Evolutionary conservation across 441 rosid genomes (phyloP), one percentile per base, ranked within the genome.

Genomic region (Cnidoscolus chayamansa): DNA sequence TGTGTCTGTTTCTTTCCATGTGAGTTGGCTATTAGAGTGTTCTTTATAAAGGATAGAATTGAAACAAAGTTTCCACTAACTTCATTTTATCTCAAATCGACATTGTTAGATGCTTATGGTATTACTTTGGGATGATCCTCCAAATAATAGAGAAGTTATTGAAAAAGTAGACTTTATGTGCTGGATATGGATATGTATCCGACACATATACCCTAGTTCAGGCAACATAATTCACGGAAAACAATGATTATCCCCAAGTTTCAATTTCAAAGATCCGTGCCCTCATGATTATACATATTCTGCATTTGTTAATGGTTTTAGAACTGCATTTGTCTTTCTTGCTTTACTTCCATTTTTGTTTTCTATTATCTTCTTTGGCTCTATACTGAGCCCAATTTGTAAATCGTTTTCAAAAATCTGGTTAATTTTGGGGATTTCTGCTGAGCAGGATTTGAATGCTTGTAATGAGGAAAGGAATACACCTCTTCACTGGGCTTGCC

Each of bases 401-500:
- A 56, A 48, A 56, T 30, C 11, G 9, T 40, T 15, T 50, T 32
- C 45, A 9, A 77, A 61, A 32, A 49, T 13, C 20, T 63, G 11
- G 40, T 70, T 54, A 53, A 60, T 35, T 72, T 63, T 70, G 55
- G 53, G 40, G 68, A 32, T 70, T 45, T 75, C 68, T 66, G 60
- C 65, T 73, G 35, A 63, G 73, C 81, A 92, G 97, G 97, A 92
- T 71, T 73, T 90, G 6, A 85, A 92, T 68, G 86, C 87, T 67
- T 81, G 75, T 64, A 94, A 94, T 58, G 82, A 61, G 57, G 97
- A 94, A 84, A 92, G 84, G 75, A 94, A 92, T 80, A 84, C 94
- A 17, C 93, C 98, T 61, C 89, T 90, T 73, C 98, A 94, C 71
- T 92, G 91, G 88, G 97, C 97, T 77, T 88, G 97, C 81, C 88